phyloP scores from a whole-genome alignment of 148 eudicot species.

The Fagopyrum homotropicum region DNA sequence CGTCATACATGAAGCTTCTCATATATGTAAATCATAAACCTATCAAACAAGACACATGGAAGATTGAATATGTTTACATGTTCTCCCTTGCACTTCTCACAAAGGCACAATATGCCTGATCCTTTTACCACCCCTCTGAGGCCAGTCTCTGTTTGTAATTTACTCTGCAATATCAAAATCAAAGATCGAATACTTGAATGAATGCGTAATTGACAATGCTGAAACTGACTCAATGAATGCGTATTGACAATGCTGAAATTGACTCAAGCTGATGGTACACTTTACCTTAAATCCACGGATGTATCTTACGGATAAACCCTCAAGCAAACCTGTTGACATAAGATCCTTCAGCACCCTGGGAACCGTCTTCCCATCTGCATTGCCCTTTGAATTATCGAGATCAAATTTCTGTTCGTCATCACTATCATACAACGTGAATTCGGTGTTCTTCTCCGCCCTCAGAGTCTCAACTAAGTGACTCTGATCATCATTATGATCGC shows the following conservation, averaged over 20 bases:
- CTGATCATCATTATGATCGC: background rate
- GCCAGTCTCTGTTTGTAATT: slow-evolving; percentile 22
- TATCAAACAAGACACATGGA: background rate
- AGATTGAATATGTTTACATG: slow-evolving; percentile 28
- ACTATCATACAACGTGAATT: too few species aligned
- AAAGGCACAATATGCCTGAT: slow-evolving; percentile 51
- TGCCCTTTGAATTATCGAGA: background rate
- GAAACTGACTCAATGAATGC: background rate
- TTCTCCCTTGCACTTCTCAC: slow-evolving; percentile 45
- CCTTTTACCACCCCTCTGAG: slow-evolving; percentile 53
- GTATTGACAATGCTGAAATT: background rate
- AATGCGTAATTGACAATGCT: too few species aligned
- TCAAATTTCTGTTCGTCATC: background rate
- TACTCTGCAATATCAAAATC: slow-evolving; percentile 16
- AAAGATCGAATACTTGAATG: background rate
- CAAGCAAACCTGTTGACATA: slow-evolving; percentile 55
- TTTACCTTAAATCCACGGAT: slow-evolving; percentile 51
- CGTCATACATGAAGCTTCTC: background rate
- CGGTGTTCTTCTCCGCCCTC: background rate
- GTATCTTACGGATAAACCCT: slow-evolving; percentile 53
- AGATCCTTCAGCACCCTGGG: slow-evolving; percentile 44
- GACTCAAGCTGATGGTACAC: background rate
- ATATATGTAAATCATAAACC: too few species aligned
- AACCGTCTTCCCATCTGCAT: slow-evolving; percentile 20
- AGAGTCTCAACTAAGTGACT: background rate